phyloP scores from a whole-genome alignment of 345 rosid species.

The Trapa incisa region DNA sequence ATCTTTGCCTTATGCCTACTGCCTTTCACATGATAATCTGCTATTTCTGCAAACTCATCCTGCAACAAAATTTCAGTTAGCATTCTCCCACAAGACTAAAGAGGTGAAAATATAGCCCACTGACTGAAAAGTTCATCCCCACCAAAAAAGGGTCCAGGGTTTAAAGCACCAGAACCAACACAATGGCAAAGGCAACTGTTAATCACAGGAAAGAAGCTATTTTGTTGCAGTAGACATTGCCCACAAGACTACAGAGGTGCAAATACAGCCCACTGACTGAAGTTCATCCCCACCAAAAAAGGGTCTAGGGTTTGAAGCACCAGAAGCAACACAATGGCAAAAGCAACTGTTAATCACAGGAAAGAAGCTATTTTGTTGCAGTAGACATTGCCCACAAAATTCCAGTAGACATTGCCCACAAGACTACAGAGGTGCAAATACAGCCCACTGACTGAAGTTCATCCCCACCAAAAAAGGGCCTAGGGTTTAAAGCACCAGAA shows the following conservation, averaged over 20 bases:
- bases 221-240: neutral
- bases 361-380: neutral
- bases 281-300: neutral
- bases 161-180: neutral
- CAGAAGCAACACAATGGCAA: neutral
- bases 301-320: neutral
- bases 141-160: neutral
- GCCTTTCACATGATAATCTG: slow-evolving; percentile 36
- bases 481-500: neutral
- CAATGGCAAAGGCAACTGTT: neutral
- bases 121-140: neutral
- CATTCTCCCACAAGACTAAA: slow-evolving; percentile 1
- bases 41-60: slow-evolving; percentile 72
- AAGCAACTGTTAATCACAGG: neutral
- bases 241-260: neutral
- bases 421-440: neutral
- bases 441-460: neutral
- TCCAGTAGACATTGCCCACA: neutral
- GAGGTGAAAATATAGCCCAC: neutral
- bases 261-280: neutral
- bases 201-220: neutral
- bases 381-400: neutral
- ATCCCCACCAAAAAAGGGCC: neutral
- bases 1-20: slow-evolving; percentile 35
- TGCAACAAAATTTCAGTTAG: slow-evolving; percentile 16